Evolutionary conservation across 495 filamentous ascomycete species (phyloP).

Genomic region (Elasticomyces elasticus): DNA sequence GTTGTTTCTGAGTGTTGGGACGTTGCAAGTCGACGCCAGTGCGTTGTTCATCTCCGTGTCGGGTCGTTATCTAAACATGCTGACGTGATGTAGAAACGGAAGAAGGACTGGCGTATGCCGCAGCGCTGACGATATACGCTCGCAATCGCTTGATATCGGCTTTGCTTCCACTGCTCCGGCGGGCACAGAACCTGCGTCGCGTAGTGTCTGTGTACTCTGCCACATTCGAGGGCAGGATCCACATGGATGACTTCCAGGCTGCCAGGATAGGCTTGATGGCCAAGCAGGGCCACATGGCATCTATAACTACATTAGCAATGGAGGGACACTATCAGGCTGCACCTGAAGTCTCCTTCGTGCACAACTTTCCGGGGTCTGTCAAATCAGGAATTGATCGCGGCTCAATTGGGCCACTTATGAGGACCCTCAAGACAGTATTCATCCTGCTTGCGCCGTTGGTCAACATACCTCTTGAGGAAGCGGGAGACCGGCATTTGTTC

Average conservation of each 20-base stretch:
- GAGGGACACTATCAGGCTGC: conserved; percentile 39
- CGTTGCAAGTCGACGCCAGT: conserved; percentile 1
- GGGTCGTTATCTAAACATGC: background rate
- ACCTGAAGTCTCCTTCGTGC: conserved; percentile 47
- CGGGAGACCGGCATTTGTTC: conserved; percentile 13
- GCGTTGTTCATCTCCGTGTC: background rate
- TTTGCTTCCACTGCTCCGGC: conserved; percentile 49
- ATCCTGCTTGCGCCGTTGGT: conserved; percentile 10
- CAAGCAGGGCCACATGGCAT: conserved; percentile 36
- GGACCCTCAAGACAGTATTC: conserved; percentile 4
- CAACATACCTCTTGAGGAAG: conserved; percentile 13
- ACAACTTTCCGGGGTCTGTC: conserved; percentile 48
- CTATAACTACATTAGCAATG: conserved; percentile 43
- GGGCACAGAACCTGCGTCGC: conserved; percentile 29
- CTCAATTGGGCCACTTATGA: background rate
- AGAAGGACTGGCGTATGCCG: conserved; percentile 23
- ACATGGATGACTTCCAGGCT: conserved; percentile 39
- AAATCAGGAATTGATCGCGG: conserved; percentile 8
- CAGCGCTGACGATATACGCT: conserved; percentile 17
- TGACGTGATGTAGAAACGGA: conserved; percentile 17
- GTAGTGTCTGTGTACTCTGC: conserved; percentile 49
- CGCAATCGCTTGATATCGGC: conserved; percentile 36
- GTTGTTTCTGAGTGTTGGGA: conserved; percentile 41
- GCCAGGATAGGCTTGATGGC: conserved; percentile 14
- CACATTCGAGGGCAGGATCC: conserved; percentile 45